These are phyloP conservation scores for Annona cherimola DNA, from an alignment of 164 flowering plant genomes.

Conservation along the genomic window DNA sequence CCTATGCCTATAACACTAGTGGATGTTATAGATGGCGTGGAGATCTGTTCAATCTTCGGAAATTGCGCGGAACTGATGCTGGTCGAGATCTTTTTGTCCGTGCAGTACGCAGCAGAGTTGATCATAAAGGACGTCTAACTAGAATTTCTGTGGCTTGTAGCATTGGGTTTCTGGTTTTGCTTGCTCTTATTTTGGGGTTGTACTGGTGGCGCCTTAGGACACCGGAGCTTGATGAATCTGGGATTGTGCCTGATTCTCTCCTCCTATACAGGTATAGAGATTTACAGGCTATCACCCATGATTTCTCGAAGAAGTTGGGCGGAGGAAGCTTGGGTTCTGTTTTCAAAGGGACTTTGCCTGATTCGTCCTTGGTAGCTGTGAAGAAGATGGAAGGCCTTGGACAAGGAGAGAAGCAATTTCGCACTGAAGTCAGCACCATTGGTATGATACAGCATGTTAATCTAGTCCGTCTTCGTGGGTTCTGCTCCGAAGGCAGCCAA, in stretches of 20 bases:
- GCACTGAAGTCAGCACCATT: conserved; percentile 53
- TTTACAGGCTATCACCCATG: conserved; percentile 37
- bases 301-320: conserved; percentile 43
- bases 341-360: conserved; percentile 26
- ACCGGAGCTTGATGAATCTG: not conserved
- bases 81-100: not conserved
- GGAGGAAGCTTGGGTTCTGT: too few species aligned
- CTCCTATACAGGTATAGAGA: conserved; percentile 29
- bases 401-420: conserved; percentile 52
- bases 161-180: conserved; percentile 10
- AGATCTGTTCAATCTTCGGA: conserved; percentile 3
- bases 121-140: conserved; percentile 17
- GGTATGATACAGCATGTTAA: conserved; percentile 53
- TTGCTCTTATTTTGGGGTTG: conserved; percentile 2
- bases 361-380: conserved; percentile 33
- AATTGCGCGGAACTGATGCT: conserved; percentile 7
- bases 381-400: conserved; percentile 38
- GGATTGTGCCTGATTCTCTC: conserved; percentile 24
- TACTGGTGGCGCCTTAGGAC: conserved; percentile 11
- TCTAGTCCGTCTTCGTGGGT: conserved; percentile 44
- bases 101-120: conserved; percentile 2
- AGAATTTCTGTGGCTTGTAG: conserved; percentile 10
- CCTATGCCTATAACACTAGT: conserved; percentile 7
- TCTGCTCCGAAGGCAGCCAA: conserved; percentile 37
- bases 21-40: conserved; percentile 21